phyloP scores from a whole-genome alignment of 768 basidiomycete species.

The Sporobolomyces phaffii region DNA sequence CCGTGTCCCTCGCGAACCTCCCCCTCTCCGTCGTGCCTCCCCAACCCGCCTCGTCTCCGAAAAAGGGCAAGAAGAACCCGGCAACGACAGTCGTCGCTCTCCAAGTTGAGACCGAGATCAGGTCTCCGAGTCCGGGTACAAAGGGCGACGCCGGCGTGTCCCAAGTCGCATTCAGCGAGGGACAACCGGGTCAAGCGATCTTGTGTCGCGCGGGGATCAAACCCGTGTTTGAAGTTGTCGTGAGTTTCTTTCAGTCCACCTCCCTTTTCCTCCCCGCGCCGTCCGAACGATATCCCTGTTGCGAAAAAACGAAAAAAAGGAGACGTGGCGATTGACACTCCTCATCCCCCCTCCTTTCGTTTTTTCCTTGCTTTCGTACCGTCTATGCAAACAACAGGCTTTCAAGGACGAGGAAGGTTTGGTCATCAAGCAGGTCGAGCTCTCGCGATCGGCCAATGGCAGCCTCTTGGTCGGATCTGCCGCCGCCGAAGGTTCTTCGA shows the following conservation, averaged over 20 bases:
- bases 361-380: no score
- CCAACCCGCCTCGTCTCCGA: not conserved
- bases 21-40: constrained; percentile 14
- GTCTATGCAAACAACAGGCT: constrained; percentile 12
- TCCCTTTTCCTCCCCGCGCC: not conserved
- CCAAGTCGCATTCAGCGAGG: constrained; percentile 9
- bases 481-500: not conserved
- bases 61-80: constrained; percentile 26
- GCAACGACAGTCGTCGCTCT: constrained; percentile 22
- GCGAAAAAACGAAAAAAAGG: no score
- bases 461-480: constrained; percentile 17
- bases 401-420: constrained; percentile 27
- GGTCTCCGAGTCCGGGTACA: not conserved
- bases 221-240: constrained; percentile 34
- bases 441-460: constrained; percentile 6
- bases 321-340: no score
- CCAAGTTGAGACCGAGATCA: constrained; percentile 24
- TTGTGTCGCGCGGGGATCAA: constrained; percentile 33
- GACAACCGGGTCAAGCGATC: constrained; percentile 11
- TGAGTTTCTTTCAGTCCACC: not conserved
- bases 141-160: constrained; percentile 19
- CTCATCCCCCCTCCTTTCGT: no score
- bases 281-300: not conserved
- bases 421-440: constrained; percentile 26
- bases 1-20: constrained; percentile 21